These are phyloP conservation scores for Protea cynaroides DNA, from an alignment of 164 flowering plant species.

Conservation along the genomic window DNA sequence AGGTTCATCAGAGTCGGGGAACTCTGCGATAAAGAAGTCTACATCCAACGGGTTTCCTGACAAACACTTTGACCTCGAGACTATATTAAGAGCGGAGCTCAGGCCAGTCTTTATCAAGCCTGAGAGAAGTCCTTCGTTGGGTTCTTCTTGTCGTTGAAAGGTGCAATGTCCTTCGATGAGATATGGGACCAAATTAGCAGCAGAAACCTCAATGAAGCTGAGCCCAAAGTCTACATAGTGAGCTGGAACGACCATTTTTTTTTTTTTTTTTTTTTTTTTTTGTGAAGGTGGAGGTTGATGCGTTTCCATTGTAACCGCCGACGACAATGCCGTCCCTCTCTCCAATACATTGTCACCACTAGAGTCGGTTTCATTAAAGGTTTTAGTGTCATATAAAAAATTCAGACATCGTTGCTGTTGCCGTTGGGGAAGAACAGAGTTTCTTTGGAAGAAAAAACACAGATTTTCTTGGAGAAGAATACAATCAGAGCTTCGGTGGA, in stretches of 20 bases:
- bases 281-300: conserved; percentile 42
- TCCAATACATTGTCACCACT: no score
- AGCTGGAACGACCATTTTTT: conserved; percentile 86
- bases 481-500: no score
- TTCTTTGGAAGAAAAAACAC: no score
- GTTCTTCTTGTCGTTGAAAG: conserved; percentile 53
- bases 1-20: conserved; percentile 56
- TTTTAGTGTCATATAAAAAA: no score
- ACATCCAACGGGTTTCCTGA: conserved; percentile 35
- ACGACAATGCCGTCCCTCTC: no score
- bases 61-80: conserved; percentile 63
- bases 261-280: conserved; percentile 78
- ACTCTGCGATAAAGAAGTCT: conserved; percentile 31
- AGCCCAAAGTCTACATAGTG: conserved; percentile 41
- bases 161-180: conserved; percentile 46
- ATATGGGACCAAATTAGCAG: conserved; percentile 46
- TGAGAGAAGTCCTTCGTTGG: conserved; percentile 50
- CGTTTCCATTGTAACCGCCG: no score
- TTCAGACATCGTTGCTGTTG: no score
- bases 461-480: no score
- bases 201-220: background rate
- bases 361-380: no score
- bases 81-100: conserved; percentile 37
- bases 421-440: no score
- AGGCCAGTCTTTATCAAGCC: conserved; percentile 27